phyloP scores from a whole-genome alignment of 225 moss, liverwort and hornwort genomes.

The Pleurozium schreberi region DNA sequence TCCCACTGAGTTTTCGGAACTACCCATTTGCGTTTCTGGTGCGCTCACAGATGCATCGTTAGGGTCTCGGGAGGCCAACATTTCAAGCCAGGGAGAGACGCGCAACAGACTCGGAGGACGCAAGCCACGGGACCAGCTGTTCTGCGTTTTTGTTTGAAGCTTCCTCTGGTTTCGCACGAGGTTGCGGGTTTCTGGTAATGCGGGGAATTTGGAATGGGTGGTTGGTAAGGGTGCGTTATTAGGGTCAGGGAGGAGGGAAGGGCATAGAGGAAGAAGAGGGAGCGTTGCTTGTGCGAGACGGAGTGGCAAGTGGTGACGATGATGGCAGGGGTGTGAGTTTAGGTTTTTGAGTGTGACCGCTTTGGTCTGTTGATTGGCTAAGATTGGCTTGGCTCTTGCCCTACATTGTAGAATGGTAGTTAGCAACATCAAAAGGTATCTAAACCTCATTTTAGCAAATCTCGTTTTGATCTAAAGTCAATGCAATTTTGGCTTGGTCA shows the following conservation, averaged over 20 bases:
- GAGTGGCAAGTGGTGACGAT: neutral
- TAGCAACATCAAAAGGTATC: no score
- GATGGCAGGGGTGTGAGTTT: neutral
- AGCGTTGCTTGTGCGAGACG: neutral
- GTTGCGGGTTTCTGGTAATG: neutral
- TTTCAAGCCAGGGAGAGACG: neutral
- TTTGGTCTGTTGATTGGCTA: no score
- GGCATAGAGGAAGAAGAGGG: neutral
- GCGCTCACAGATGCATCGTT: neutral
- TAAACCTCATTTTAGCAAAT: no score
- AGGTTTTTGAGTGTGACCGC: neutral
- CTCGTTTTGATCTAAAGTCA: no score
- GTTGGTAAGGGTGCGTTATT: neutral
- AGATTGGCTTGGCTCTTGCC: no score
- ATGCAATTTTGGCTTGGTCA: no score
- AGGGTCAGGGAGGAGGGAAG: neutral
- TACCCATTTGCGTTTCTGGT: neutral
- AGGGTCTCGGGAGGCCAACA: neutral
- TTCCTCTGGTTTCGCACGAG: neutral
- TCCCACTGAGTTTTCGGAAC: neutral
- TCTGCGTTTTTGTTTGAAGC: neutral
- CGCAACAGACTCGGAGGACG: neutral
- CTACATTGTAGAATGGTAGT: no score
- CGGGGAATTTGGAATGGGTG: conserved; percentile 19
- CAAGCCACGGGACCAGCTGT: neutral